These are phyloP conservation scores for Tetradesmus obliquus DNA, from an alignment of 139 green algal genomes.

Conservation along the genomic window DNA sequence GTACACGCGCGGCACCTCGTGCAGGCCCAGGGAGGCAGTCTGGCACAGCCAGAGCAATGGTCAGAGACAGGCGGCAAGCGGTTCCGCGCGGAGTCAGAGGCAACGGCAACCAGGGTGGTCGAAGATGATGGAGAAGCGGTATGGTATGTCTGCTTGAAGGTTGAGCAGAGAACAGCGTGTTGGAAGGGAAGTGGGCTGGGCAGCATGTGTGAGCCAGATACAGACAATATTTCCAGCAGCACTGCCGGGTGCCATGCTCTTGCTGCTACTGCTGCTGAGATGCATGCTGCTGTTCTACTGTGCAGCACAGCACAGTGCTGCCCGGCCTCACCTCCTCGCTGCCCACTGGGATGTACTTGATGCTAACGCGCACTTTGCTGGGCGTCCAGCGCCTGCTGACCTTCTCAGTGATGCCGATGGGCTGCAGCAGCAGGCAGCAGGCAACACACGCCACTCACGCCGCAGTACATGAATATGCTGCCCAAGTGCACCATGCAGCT, in stretches of 20 bases:
- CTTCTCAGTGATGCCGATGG: conserved; percentile 11
- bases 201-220: no score
- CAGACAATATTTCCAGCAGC: neutral
- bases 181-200: no score
- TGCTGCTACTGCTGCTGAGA: no score
- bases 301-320: no score
- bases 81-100: no score
- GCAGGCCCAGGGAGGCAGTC: neutral
- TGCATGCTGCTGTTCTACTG: no score
- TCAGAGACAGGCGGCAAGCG: no score
- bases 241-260: neutral
- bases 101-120: no score
- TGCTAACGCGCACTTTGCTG: neutral
- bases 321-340: neutral
- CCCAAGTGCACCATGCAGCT: no score
- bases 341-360: neutral
- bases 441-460: neutral
- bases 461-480: neutral
- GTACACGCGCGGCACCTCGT: conserved; percentile 55
- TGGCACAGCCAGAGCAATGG: neutral
- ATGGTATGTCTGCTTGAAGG: no score
- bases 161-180: no score
- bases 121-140: no score
- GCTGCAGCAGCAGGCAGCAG: neutral
- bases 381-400: neutral